Percentiles rank a stretch among this genome's conserved stretches.
These are phyloP conservation scores for Rosa lucieae DNA, from an alignment of 306 rosid genomes.

Conservation along the genomic window DNA sequence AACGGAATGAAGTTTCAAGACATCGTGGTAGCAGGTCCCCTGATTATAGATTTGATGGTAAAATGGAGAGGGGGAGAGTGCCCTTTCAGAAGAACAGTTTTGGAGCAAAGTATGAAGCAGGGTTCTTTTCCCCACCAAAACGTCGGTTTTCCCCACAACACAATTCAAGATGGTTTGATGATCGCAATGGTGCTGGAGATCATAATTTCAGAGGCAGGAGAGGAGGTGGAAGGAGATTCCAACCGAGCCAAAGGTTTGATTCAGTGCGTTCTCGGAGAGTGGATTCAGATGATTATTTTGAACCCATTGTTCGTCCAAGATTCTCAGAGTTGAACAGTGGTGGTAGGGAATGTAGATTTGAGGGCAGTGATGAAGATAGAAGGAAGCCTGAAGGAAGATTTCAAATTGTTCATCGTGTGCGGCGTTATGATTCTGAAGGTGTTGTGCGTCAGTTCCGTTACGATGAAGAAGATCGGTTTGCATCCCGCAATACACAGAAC, in stretches of 20 bases:
- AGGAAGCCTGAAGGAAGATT: slow-evolving; percentile 25
- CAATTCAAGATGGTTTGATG: slow-evolving; percentile 36
- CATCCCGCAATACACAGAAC: slow-evolving; percentile 23
- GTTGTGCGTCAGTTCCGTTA: slow-evolving; percentile 31
- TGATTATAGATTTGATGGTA: slow-evolving; percentile 29
- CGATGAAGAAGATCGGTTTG: slow-evolving; percentile 28
- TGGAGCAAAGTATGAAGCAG: slow-evolving; percentile 26
- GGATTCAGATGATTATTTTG: slow-evolving; percentile 32
- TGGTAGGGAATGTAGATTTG: slow-evolving; percentile 28
- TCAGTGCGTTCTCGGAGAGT: slow-evolving; percentile 21
- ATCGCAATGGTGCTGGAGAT: slow-evolving; percentile 16
- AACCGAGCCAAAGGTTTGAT: slow-evolving; percentile 31
- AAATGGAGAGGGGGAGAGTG: slow-evolving; percentile 30
- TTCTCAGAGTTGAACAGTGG: slow-evolving; percentile 17
- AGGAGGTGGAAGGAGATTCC: slow-evolving; percentile 25
- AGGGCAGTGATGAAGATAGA: slow-evolving; percentile 34
- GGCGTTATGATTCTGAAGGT: slow-evolving; percentile 30
- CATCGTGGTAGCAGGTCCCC: slow-evolving; percentile 41
- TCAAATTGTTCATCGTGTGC: slow-evolving; percentile 17
- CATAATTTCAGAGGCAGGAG: slow-evolving; percentile 36
- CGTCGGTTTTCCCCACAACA: slow-evolving; percentile 29
- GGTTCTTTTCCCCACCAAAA: slow-evolving; percentile 29
- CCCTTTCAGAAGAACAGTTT: slow-evolving; percentile 35
- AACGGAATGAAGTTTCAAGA: slow-evolving; percentile 22
- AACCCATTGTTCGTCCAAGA: slow-evolving; percentile 28